These are phyloP conservation scores for Alternaria burnsii DNA, from an alignment of 2,329 filamentous ascomycete genomes.

Conservation along the genomic window DNA sequence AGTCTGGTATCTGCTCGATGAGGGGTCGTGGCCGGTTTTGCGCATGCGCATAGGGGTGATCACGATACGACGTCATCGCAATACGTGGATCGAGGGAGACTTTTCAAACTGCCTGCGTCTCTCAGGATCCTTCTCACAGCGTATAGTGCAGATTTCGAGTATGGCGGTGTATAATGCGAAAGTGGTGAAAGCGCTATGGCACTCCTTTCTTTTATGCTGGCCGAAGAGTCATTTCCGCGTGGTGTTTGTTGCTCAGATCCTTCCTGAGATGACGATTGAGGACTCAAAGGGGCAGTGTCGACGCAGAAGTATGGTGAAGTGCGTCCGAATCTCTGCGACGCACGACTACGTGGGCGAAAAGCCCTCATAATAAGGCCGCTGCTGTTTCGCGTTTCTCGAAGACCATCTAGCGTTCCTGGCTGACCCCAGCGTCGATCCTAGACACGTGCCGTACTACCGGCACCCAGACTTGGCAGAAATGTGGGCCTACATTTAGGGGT, in stretches of 20 bases:
- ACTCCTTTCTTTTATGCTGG: conserved; percentile 1
- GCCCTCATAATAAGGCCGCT: conserved; percentile 9
- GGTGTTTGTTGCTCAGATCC: not conserved
- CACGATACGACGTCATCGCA: conserved; percentile 37
- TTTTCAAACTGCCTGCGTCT: not conserved
- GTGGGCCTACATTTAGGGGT: conserved; percentile 1
- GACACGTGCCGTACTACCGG: conserved; percentile 2
- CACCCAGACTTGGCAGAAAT: conserved; percentile 6
- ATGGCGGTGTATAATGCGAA: not conserved
- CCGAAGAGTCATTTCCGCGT: conserved; percentile 1
- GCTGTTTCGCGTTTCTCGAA: conserved; percentile 15
- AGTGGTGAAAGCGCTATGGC: not conserved
- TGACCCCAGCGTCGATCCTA: conserved; percentile 10
- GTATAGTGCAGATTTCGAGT: no score
- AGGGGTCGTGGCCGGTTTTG: conserved; percentile 31
- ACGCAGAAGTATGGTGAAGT: not conserved
- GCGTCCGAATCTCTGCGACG: not conserved
- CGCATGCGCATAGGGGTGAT: conserved; percentile 22
- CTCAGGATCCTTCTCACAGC: not conserved
- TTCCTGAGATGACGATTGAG: not conserved
- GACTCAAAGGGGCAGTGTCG: not conserved
- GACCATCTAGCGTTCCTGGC: conserved; percentile 8
- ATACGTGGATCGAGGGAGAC: not conserved
- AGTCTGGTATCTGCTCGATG: conserved; percentile 43
- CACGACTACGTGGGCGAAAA: not conserved